phyloP scores from a whole-genome alignment of 805 yeast genomes.

The Wickerhamiella australiensis region DNA sequence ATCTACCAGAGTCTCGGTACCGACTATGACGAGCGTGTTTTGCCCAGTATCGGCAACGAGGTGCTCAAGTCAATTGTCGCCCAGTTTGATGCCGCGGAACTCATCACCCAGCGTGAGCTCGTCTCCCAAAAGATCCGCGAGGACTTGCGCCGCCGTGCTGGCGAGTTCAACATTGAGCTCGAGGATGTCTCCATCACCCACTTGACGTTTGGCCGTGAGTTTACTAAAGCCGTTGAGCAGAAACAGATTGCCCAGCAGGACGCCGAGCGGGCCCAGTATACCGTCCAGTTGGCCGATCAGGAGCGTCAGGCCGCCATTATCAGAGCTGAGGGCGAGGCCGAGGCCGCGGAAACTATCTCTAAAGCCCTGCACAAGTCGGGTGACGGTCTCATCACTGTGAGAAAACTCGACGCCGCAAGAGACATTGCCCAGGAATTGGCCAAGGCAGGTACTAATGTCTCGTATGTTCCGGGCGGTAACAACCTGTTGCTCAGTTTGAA shows the following conservation, averaged over 20 bases:
- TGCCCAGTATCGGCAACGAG: slow-evolving; percentile 88
- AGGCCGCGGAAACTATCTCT: slow-evolving; percentile 90
- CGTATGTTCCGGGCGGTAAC: slow-evolving; percentile 58
- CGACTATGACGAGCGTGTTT: slow-evolving; percentile 89
- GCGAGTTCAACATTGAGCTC: slow-evolving; percentile 76
- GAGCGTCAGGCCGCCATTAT: slow-evolving; percentile 90
- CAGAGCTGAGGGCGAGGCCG: slow-evolving; percentile 99
- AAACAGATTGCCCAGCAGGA: slow-evolving; percentile 99
- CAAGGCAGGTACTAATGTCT: slow-evolving; percentile 58
- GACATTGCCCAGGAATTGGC: slow-evolving; percentile 88
- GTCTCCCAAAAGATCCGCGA: slow-evolving; percentile 81
- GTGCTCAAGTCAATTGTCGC: slow-evolving; percentile 83
- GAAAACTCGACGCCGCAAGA: slow-evolving; percentile 93
- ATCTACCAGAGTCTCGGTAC: slow-evolving; percentile 86
- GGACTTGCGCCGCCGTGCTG: slow-evolving; percentile 72
- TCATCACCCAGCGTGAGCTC: slow-evolving; percentile 92
- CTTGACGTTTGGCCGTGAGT: slow-evolving; percentile 91
- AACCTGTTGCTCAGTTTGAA: slow-evolving; percentile 8
- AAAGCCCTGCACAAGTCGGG: slow-evolving; percentile 89
- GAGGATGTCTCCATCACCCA: slow-evolving; percentile 98
- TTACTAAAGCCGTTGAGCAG: slow-evolving; percentile 96
- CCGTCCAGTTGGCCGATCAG: slow-evolving; percentile 94
- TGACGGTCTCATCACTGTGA: slow-evolving; percentile 83
- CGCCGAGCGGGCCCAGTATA: slow-evolving; percentile 89
- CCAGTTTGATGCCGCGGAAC: slow-evolving; percentile 90